Conservation (phyloP, 1,284 basidiomycete species). For the Tilletia setariae region DNA sequence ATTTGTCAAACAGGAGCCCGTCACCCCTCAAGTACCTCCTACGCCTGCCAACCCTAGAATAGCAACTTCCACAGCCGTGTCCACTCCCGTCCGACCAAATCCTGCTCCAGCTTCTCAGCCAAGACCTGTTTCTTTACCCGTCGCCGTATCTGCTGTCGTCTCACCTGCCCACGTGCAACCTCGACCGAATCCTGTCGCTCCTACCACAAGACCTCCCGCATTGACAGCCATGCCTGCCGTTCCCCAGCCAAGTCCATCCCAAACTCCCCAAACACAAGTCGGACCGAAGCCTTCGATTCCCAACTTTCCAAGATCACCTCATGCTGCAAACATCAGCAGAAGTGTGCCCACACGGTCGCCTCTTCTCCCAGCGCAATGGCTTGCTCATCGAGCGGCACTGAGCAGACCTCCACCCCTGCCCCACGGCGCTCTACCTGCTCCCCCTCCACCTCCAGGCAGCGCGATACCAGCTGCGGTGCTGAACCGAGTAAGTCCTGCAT, state of each 20-base stretch:
- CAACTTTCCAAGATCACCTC: not conserved
- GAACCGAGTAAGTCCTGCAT: not conserved
- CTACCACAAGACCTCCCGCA: not conserved
- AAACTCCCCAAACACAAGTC: no score
- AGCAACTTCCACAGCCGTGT: not conserved
- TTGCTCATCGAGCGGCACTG: not conserved
- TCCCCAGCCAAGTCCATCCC: no score
- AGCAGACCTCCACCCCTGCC: not conserved
- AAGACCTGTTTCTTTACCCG: no score
- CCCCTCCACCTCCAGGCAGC: not conserved
- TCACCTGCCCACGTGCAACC: not conserved
- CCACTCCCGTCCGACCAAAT: no score
- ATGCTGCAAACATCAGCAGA: not conserved
- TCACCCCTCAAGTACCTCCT: not conserved
- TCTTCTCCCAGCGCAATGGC: slow-evolving; percentile 10
- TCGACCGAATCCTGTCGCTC: not conserved
- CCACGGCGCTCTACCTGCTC: not conserved
- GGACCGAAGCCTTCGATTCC: no score
- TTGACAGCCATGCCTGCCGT: no score
- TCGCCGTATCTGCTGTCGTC: not conserved
- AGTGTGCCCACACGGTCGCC: not conserved
- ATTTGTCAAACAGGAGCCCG: slow-evolving; percentile 1
- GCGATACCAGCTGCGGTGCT: not conserved
- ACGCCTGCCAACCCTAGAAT: not conserved
- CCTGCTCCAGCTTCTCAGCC: no score